Base-by-base conservation (phyloP, 2,329 filamentous ascomycete species). In the Neophaeococcomyces mojaviensis region DNA sequence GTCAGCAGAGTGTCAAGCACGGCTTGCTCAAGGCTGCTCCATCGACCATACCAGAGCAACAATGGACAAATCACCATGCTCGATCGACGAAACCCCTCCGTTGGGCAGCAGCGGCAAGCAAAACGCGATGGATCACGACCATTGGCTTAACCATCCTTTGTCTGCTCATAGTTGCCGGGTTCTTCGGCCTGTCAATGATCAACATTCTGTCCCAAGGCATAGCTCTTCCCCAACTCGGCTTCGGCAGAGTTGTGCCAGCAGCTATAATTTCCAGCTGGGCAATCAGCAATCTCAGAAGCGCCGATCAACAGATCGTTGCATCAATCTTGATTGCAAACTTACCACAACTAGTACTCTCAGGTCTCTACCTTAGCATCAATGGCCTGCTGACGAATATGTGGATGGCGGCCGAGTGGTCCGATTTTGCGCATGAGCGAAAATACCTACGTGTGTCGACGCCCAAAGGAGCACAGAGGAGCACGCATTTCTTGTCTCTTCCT, bases 381-480 rank as follows among this genome's bases (percentile, higher is more conserved):
- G 48, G 56, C 20, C 47, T 67, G 5, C 53, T 64, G 26, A 79
- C 71, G 1, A 62, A 58, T 10, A 74, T 77, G 60, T 61, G 71
- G 1, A 57, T 72, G 0, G 67, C 48, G 3, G 53, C 60, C 9
- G 77, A 80, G 57, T 80, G 69, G 61, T 68, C 61, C 35, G 52
- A 56, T 1, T 72, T 69, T 54, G 63, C 63, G 4, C 40, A 51
- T 0, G 35, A 59, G 9, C 59, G 66, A 1, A 69, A 66, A 45
- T 43, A 53, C 0, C 60, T 72, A 0, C 59, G 68, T 1, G 68
- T 70, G 0, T 67, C 64, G 0, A 56, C 58, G 0, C 65, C 68
- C 0, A 22, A 48, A 1, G 65, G 58, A 1, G 8, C 52, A 2
- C 70, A 72, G 38, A 59, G 68, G 8, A 56, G 49, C 2, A 69